Evolutionary conservation across 768 basidiomycete genomes (phyloP), one percentile per base, ranked within the genome.

Genomic region (Lepiota subincarnata): DNA sequence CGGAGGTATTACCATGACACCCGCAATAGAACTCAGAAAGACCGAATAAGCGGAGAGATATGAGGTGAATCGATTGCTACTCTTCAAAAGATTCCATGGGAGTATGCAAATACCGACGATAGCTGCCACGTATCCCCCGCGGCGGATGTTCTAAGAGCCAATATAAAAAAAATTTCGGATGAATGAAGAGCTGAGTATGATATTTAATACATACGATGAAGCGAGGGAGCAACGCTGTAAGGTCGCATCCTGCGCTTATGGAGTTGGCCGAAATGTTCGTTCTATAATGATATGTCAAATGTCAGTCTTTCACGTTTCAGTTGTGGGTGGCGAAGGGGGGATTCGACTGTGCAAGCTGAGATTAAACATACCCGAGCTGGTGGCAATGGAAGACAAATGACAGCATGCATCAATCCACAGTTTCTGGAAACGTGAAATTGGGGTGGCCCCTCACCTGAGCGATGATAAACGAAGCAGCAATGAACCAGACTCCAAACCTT

Each of bases 251-350:
- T 3, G 90, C 89, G 40, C 83, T 86, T 63, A 92, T 81, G 4
- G 86, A 84, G 70, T 92, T 92, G 26, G 89, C 89, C 8, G 87
- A 86, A 61, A 89, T 86, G 66, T 89, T 91, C 26, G 86, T 88
- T 14, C 84, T 86, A 58, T 53, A n/a, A 52, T 50, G 49, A 50
- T 50, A 56, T 18, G 35, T 18, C 18, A 20, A n/a, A 47, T n/a
- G 18, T 41, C 49, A 50, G 18, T 40, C 38, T 24, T 24, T 26
- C 45, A 24, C 18, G 49, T 51, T 51, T 51, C 24, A 35, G 41
- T 34, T 24, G 24, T 24, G 24, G 5, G 24, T 24, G 24, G 24
- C 5, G 24, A 5, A 3, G 7, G 48, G n/a, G 16, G 8, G 26
- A 13, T 38, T 12, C 44, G 20, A 48, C 22, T 55, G 45, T 18